phyloP scores from a whole-genome alignment of 2,329 filamentous ascomycete genomes.

The Fusarium sterilihyphosum region DNA sequence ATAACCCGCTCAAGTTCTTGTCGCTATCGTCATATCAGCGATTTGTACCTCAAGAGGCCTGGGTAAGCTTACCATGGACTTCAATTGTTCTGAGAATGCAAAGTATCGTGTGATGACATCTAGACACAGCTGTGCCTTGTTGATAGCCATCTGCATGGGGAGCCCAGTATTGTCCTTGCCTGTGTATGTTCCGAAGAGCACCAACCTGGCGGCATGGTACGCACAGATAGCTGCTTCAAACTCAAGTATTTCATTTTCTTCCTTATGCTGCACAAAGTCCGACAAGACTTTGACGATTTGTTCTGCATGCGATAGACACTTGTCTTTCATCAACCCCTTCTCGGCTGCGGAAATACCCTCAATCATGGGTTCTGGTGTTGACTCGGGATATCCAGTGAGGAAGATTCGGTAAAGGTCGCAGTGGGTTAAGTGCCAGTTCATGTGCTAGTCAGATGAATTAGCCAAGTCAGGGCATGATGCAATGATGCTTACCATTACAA shows the following conservation, averaged over 20 bases:
- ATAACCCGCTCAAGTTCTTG: conserved; percentile 42
- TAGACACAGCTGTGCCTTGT: conserved; percentile 39
- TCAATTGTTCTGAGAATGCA: conserved; percentile 43
- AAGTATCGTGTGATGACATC: conserved; percentile 42
- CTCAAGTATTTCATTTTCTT: conserved; percentile 47
- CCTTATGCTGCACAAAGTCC: conserved; percentile 48
- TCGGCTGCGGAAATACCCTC: conserved; percentile 44
- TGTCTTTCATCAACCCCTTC: conserved; percentile 40
- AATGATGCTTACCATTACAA: conserved; percentile 29
- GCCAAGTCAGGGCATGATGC: not conserved
- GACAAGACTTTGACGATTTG: conserved; percentile 49
- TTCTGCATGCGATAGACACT: conserved; percentile 52
- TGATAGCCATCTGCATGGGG: conserved; percentile 43
- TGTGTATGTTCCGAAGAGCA: conserved; percentile 48
- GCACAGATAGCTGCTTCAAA: conserved; percentile 55
- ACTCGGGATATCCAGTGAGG: conserved; percentile 53
- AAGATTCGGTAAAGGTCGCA: conserved; percentile 58
- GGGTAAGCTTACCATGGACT: conserved; percentile 32
- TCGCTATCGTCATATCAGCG: conserved; percentile 13
- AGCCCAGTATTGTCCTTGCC: conserved; percentile 39
- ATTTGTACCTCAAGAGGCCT: rapidly evolving
- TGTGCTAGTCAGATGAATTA: conserved; percentile 34
- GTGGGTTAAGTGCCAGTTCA: conserved; percentile 54
- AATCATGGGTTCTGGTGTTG: conserved; percentile 47
- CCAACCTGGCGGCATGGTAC: conserved; percentile 53